Conservation (phyloP, 2,329 filamentous ascomycete genomes). For the Microthyrium microscopicum region DNA sequence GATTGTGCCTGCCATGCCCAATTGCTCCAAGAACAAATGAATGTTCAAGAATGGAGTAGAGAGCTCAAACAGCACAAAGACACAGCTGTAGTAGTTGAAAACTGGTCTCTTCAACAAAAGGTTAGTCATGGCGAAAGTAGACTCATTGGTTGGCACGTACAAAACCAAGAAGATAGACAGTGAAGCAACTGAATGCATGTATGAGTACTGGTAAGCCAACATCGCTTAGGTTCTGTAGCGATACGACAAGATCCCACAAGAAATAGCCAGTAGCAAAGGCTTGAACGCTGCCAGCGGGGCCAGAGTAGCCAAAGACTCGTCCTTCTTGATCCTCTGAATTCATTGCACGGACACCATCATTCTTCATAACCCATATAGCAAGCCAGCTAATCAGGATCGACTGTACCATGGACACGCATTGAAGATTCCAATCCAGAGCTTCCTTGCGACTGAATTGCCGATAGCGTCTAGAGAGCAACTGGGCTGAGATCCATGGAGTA, state of each 20-base stretch:
- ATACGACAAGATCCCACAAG: slow-evolving; percentile 63
- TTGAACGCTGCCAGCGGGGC: slow-evolving; percentile 56
- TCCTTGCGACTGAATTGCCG: slow-evolving; percentile 42
- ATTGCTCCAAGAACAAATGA: slow-evolving; percentile 85
- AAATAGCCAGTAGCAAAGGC: slow-evolving; percentile 69
- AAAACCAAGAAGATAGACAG: slow-evolving; percentile 63
- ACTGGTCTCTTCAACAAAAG: slow-evolving; percentile 42
- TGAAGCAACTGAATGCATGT: slow-evolving; percentile 57
- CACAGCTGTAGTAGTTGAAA: slow-evolving; percentile 63
- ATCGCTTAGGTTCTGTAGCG: slow-evolving; percentile 47
- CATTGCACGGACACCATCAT: slow-evolving; percentile 51
- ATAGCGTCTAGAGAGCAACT: slow-evolving; percentile 49
- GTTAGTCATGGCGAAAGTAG: too few relatives aligned
- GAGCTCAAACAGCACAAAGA: slow-evolving; percentile 77
- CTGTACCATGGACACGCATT: slow-evolving; percentile 72
- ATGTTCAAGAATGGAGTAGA: slow-evolving; percentile 74
- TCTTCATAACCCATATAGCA: slow-evolving; percentile 56
- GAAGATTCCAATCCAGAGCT: slow-evolving; percentile 68
- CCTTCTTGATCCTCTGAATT: slow-evolving; percentile 46
- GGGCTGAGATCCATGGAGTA: slow-evolving; percentile 48
- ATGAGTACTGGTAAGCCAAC: slow-evolving; percentile 64
- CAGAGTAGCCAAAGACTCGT: slow-evolving; percentile 66
- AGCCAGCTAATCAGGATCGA: slow-evolving; percentile 53
- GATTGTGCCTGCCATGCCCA: slow-evolving; percentile 58
- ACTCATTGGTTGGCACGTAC: too few relatives aligned